Conservation (phyloP, 1,284 basidiomycete species). For the Cryptococcus sp. region DNA sequence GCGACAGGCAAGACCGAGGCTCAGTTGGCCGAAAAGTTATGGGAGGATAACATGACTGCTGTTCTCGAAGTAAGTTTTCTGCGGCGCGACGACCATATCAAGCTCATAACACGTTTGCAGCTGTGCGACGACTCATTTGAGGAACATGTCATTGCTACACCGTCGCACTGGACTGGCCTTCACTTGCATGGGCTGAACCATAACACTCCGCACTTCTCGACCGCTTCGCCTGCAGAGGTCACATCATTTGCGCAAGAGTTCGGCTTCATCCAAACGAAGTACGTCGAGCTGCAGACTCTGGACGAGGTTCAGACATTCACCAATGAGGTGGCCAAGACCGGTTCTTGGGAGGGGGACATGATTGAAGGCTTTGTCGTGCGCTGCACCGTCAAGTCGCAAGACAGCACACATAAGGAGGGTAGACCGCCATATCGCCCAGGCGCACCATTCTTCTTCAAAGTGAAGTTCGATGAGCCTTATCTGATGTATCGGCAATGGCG, state of each 20-base stretch:
- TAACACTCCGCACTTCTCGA: conserved; percentile 70
- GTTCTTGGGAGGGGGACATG: conserved; percentile 78
- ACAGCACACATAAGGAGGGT: conserved; percentile 31
- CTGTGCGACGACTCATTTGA: conserved; percentile 97
- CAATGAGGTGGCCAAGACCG: conserved; percentile 65
- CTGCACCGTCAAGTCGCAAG: conserved; percentile 60
- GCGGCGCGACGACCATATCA: background rate
- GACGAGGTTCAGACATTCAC: conserved; percentile 74
- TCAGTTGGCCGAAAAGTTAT: conserved; percentile 73
- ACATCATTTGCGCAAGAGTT: conserved; percentile 81
- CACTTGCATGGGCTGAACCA: conserved; percentile 91
- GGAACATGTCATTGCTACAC: conserved; percentile 89
- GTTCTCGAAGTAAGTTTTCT: conserved; percentile 74
- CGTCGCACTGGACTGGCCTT: conserved; percentile 79
- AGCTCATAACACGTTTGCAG: conserved; percentile 55
- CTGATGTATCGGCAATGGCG: conserved; percentile 98
- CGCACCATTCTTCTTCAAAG: conserved; percentile 96
- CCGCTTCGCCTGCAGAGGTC: conserved; percentile 68
- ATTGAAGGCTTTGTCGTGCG: conserved; percentile 98
- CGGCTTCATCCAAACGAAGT: conserved; percentile 85
- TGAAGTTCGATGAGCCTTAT: conserved; percentile 99
- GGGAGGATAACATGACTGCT: conserved; percentile 84
- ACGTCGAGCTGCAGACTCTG: conserved; percentile 64
- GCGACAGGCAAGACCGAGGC: conserved; percentile 67
- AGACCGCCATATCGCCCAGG: conserved; percentile 70